Percentiles rank a stretch among this genome's conserved stretches.
phyloP scores from a whole-genome alignment of 169 alveolate species.

The Plasmodium sp. region DNA sequence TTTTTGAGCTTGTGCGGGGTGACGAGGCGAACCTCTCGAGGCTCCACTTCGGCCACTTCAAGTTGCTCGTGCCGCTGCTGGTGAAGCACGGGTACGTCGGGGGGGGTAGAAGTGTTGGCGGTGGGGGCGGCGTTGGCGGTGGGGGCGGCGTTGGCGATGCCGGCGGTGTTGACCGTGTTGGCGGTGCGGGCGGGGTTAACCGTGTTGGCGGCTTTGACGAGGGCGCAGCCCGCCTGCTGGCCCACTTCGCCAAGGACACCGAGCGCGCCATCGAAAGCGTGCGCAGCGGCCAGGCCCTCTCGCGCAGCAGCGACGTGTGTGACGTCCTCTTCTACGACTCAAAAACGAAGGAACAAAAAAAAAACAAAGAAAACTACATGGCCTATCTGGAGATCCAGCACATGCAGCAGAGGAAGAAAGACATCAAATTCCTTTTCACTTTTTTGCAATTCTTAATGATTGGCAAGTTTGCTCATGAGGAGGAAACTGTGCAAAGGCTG shows the following conservation, averaged over 20 bases:
- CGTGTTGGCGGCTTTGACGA: background rate
- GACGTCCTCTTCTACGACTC: constrained; percentile 38
- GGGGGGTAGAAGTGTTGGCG: too few relatives aligned
- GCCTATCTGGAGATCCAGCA: constrained; percentile 26
- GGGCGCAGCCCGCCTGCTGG: background rate
- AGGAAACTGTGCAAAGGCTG: background rate
- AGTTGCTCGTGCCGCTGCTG: constrained; percentile 23
- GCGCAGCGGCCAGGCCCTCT: background rate
- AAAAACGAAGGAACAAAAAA: constrained; percentile 40
- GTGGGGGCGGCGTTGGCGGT: too few relatives aligned
- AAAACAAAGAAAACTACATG: constrained; percentile 48
- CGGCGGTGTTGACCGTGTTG: too few relatives aligned
- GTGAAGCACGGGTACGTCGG: constrained; percentile 40
- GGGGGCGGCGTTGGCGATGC: too few relatives aligned
- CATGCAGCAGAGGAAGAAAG: constrained; percentile 22
- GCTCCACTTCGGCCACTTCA: constrained; percentile 10
- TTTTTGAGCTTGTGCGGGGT: background rate
- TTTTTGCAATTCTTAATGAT: constrained; percentile 20
- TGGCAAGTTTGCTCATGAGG: constrained; percentile 13
- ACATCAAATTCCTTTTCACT: constrained; percentile 1
- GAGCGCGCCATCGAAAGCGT: background rate
- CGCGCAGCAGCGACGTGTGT: background rate
- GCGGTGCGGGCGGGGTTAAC: background rate
- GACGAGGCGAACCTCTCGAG: background rate
- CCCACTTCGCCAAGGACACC: constrained; percentile 30